phyloP scores from a whole-genome alignment of 176 grass and related monocot genomes.

The Eragrostis nindensis region DNA sequence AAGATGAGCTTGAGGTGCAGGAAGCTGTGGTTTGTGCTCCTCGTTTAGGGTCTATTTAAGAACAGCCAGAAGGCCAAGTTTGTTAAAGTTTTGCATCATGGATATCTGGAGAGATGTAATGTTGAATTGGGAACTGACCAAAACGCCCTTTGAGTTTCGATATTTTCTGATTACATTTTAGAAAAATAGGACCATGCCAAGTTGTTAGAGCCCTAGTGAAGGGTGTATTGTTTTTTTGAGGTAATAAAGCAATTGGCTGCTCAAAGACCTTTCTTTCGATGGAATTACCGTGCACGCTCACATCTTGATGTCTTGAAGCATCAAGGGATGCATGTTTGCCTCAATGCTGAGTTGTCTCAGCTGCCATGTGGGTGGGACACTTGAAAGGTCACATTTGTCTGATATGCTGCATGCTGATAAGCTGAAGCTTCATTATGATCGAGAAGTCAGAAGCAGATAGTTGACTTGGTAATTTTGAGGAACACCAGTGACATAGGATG shows the following conservation, averaged over 20 bases:
- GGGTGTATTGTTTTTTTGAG: conserved; percentile 18
- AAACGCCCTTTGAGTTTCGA: conserved; percentile 1
- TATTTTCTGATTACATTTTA: conserved; percentile 21
- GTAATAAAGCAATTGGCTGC: conserved; percentile 7
- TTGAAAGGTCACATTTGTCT: background rate
- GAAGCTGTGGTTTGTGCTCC: conserved; percentile 28
- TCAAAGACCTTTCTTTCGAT: background rate
- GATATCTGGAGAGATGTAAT: conserved; percentile 6
- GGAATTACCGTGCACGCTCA: conserved; percentile 6
- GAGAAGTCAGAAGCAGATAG: conserved; percentile 30
- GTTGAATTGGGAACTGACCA: conserved; percentile 27
- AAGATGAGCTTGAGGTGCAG: conserved; percentile 13
- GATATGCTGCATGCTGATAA: background rate
- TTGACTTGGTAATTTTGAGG: conserved; percentile 8
- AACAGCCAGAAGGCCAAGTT: background rate
- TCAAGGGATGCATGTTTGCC: conserved; percentile 25
- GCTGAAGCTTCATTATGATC: conserved; percentile 7
- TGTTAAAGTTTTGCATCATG: conserved; percentile 8
- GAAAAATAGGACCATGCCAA: conserved; percentile 27
- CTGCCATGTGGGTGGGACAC: background rate
- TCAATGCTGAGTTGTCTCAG: conserved; percentile 17
- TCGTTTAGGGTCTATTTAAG: background rate
- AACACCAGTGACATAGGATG: background rate
- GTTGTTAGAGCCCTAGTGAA: conserved; percentile 28
- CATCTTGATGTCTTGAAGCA: conserved; percentile 32